These are phyloP conservation scores for Fusarium sp. DNA, from an alignment of 2,329 filamentous ascomycete genomes.

Conservation along the genomic window DNA sequence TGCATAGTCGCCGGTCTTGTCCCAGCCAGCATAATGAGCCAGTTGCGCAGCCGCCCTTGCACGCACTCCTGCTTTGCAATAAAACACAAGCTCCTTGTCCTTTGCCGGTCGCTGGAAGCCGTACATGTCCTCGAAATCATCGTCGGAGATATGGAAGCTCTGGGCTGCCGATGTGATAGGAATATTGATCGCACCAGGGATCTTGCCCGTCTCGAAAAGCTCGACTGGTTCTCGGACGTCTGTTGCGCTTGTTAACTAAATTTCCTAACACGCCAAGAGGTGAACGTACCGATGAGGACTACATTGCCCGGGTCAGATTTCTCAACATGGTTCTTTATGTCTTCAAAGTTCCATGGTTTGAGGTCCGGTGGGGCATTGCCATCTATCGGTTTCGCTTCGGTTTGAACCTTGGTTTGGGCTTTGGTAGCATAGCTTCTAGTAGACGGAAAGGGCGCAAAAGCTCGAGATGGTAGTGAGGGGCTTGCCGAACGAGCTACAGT, in stretches of 20 bases:
- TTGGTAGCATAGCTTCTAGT: constrained; percentile 27
- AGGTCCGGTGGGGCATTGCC: constrained; percentile 23
- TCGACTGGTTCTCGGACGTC: constrained; percentile 80
- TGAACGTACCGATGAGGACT: constrained; percentile 57
- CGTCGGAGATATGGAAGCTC: constrained; percentile 76
- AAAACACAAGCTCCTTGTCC: constrained; percentile 77
- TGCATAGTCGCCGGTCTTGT: constrained; percentile 74
- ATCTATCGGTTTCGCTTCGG: not conserved
- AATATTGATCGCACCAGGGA: constrained; percentile 85
- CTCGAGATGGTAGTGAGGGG: not conserved
- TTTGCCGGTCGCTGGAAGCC: constrained; percentile 75
- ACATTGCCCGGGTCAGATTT: constrained; percentile 41
- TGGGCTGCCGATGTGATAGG: constrained; percentile 82
- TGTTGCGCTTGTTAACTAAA: constrained; percentile 35
- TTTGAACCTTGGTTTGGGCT: not conserved
- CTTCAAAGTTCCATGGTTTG: constrained; percentile 60
- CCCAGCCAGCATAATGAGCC: constrained; percentile 80
- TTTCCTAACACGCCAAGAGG: not conserved
- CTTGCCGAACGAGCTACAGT: constrained; percentile 5
- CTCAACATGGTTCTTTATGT: constrained; percentile 54
- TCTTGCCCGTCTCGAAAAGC: constrained; percentile 70
- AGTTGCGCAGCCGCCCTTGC: constrained; percentile 79
- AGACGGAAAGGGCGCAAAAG: constrained; percentile 5
- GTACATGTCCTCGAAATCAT: constrained; percentile 85
- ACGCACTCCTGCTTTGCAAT: constrained; percentile 91